Conservation (phyloP, 1,139 yeast species). For the Insectozyma bohioensis region DNA sequence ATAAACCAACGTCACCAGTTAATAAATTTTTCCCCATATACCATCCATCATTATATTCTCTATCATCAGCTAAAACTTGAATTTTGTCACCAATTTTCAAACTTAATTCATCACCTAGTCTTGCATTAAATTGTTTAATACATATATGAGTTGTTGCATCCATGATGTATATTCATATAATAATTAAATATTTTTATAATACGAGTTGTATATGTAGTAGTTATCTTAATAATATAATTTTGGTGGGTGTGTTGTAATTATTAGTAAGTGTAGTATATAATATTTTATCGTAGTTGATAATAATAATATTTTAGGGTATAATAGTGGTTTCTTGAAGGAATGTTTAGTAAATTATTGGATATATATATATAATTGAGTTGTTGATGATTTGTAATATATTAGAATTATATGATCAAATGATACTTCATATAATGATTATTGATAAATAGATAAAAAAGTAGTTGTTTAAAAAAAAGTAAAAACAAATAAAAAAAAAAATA, state of each 20-base stretch:
- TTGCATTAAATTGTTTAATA: constrained; percentile 80
- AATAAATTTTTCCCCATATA: constrained; percentile 77
- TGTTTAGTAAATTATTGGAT: too few relatives aligned
- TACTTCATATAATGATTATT: too few relatives aligned
- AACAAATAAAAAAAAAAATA: too few relatives aligned
- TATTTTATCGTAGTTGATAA: neutral
- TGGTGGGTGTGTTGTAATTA: neutral
- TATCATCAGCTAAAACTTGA: constrained; percentile 88
- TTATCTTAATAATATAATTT: neutral
- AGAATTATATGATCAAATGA: too few relatives aligned
- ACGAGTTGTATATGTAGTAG: neutral
- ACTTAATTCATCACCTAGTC: constrained; percentile 86
- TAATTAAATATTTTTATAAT: neutral
- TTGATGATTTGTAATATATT: too few relatives aligned
- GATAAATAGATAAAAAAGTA: too few relatives aligned
- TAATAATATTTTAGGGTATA: too few relatives aligned
- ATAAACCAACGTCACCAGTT: constrained; percentile 76
- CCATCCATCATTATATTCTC: constrained; percentile 98
- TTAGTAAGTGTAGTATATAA: neutral
- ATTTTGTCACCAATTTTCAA: constrained; percentile 81
- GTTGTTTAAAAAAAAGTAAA: too few relatives aligned
- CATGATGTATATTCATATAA: constrained; percentile 3
- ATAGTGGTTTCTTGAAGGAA: too few relatives aligned
- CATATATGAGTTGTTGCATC: constrained; percentile 44
- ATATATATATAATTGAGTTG: too few relatives aligned